A percentile compares a stretch with the other conserved stretches of the same genome.
phyloP scores from a whole-genome alignment of 2,329 filamentous ascomycete species.

The Arthrinium puccinioides region DNA sequence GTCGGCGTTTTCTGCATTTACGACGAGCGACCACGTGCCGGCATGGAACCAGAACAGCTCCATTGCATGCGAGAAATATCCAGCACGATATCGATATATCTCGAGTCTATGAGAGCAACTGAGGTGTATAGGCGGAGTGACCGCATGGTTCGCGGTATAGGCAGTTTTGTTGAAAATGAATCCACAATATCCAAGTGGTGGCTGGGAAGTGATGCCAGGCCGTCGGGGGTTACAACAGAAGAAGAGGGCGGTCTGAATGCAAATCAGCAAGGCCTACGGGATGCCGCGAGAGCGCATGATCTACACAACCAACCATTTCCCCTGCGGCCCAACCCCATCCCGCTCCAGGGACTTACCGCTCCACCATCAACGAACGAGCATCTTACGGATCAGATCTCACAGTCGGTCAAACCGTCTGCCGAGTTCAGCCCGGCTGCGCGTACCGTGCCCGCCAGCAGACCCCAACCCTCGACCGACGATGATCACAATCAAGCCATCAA shows the following conservation, averaged over 20 bases:
- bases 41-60: slow-evolving; percentile 1
- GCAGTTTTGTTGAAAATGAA: slow-evolving; percentile 15
- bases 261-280: background rate
- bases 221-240: background rate
- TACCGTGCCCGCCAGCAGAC: too few species aligned
- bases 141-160: slow-evolving; percentile 15
- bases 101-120: slow-evolving; percentile 6
- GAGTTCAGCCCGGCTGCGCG: too few species aligned
- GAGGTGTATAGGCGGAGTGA: slow-evolving; percentile 8
- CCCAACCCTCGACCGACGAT: too few species aligned
- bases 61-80: slow-evolving; percentile 10
- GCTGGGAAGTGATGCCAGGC: background rate
- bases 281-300: background rate
- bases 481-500: background rate
- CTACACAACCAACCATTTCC: background rate
- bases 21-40: slow-evolving; percentile 1
- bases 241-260: background rate
- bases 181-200: slow-evolving; percentile 13
- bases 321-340: background rate
- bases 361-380: background rate
- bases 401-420: too few species aligned
- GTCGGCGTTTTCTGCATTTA: slow-evolving; percentile 9
- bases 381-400: background rate
- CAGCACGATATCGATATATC: slow-evolving; percentile 8
- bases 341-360: background rate